Evolutionary conservation across 2,329 filamentous ascomycete species (phyloP), one percentile per base, ranked within the genome.

Genomic region (Fragosphaeria purpurea): DNA sequence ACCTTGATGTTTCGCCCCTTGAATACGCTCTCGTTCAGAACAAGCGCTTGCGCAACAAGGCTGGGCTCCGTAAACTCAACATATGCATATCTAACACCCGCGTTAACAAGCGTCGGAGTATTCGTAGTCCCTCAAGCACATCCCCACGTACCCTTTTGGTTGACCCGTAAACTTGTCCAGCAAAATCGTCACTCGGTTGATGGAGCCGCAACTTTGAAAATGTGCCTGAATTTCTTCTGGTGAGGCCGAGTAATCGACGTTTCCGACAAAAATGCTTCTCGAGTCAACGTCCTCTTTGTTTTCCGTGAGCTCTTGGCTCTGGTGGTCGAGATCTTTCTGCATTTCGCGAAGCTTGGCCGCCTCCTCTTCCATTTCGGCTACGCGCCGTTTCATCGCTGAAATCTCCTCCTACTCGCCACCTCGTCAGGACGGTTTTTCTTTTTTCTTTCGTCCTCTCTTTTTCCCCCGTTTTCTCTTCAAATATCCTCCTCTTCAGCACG

Each of bases 151-250:
- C 90, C 93, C 93, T 76, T 98, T 98, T n/a, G 93, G 93, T 74
- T 97, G 90, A 57, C 93, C 93, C 9, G 90, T 95, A 65, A 96
- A 97, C 74, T 98, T 98, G 73, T 98, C 93, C 60, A 98, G 73
- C 59, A 98, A 74, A 59, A 98, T 98, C 1, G 93, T 98, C 53
- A 98, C 93, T 54, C 93, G 85, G 70, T 98, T 98, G 75, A 98
- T 98, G 59, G 86, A 88, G 54, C 93, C 93, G 62, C 89, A 95
- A 74, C 84, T 94, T 74, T 95, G 89, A 72, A 98, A 98, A 65
- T 98, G 93, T 53, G 89, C 88, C 73, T 98, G 93, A 53, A 98
- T 93, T 73, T 98, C 93, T 70, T 98, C 93, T 3, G 93, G 93
- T 33, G 89, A 94, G 30, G 91, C 90, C 55, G 88, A 90, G 69